A percentile compares a stretch with the other conserved stretches of the same genome.
Evolutionary conservation across 805 yeast species (phyloP).

Genomic region (Starmera amethionina): DNA sequence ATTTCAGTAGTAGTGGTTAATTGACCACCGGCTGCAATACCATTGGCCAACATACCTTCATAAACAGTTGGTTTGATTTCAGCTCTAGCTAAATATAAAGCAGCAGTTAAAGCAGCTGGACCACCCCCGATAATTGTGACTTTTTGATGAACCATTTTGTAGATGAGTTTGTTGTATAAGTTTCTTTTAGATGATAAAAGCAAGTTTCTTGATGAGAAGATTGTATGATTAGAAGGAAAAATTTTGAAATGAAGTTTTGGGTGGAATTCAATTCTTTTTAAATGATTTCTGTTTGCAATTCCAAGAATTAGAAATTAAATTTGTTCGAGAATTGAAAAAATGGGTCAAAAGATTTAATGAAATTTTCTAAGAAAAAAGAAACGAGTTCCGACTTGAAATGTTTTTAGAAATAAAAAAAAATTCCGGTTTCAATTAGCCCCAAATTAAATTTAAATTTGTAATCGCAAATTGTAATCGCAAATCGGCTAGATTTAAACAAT

Average conservation of each 20-base stretch:
- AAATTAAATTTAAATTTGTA: no score
- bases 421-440: no score
- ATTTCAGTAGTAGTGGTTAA: constrained; percentile 97
- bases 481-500: no score
- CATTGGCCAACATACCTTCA: constrained; percentile 94
- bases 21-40: constrained; percentile 98
- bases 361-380: no score
- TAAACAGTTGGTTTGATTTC: constrained; percentile 88
- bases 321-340: no score
- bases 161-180: background rate
- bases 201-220: background rate
- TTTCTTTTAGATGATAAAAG: background rate
- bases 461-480: no score
- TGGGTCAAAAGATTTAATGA: no score
- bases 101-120: constrained; percentile 99
- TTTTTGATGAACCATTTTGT: constrained; percentile 70
- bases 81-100: constrained; percentile 93
- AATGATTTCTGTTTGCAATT: no score
- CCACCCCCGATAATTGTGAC: constrained; percentile 93
- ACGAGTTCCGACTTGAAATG: no score
- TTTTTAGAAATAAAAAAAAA: no score
- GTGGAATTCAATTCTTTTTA: no score
- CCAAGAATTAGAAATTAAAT: no score
- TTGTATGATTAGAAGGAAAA: background rate
- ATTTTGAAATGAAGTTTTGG: background rate